Evolutionary conservation across 202 grass and related monocot genomes (phyloP).

Genomic region (Setaria viridis): DNA sequence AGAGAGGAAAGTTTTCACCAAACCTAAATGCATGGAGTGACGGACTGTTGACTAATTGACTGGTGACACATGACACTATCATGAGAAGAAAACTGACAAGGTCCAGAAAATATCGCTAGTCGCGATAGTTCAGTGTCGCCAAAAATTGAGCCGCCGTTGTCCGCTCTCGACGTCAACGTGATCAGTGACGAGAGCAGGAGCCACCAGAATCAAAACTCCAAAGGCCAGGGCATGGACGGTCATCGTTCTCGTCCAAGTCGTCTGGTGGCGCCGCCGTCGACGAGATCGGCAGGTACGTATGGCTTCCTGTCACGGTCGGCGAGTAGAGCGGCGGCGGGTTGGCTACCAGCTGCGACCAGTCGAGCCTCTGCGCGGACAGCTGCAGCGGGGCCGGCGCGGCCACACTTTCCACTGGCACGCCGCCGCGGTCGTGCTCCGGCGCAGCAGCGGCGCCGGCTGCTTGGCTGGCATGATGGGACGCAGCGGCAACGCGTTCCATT

Average conservation of each 20-base stretch:
- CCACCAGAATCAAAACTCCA: background rate
- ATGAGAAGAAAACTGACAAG: no score
- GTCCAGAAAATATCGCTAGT: no score
- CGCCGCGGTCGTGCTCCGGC: background rate
- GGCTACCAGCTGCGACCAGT: constrained; percentile 4
- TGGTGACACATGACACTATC: no score
- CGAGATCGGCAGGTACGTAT: background rate
- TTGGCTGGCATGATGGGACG: constrained; percentile 9
- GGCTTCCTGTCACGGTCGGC: background rate
- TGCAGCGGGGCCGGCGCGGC: background rate
- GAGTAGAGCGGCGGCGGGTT: constrained; percentile 37
- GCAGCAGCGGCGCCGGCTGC: background rate
- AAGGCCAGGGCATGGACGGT: background rate
- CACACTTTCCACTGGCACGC: background rate
- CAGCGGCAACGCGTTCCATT: no score
- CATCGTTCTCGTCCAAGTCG: constrained; percentile 4
- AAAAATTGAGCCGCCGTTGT: no score
- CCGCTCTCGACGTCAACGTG: no score
- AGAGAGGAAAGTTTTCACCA: no score
- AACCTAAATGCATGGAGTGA: no score
- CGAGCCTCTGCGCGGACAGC: background rate
- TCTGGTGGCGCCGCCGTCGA: background rate
- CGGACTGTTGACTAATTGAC: no score
- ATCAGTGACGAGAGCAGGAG: no score
- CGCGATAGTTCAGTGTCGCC: no score